Conservation (phyloP, 306 rosid genomes). For the Medicago arabica region DNA sequence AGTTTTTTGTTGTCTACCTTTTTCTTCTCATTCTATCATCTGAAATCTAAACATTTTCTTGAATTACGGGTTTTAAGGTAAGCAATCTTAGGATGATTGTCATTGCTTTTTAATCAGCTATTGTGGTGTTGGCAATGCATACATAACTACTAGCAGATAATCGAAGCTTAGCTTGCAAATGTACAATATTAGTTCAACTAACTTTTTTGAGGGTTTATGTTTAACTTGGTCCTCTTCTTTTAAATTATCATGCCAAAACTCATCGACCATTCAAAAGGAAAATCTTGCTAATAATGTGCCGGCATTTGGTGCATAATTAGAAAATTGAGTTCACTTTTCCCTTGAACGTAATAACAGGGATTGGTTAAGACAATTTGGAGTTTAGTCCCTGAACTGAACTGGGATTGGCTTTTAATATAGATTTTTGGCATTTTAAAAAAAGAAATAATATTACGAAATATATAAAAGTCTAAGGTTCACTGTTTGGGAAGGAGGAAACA, state of each 20-base stretch:
- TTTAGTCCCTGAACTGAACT: too few species aligned
- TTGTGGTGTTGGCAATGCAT: conserved; percentile 26
- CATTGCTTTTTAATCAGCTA: conserved; percentile 31
- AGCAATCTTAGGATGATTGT: conserved; percentile 9
- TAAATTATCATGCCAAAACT: conserved; percentile 3
- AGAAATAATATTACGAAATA: too few species aligned
- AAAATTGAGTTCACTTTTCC: too few species aligned
- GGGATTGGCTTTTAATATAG: too few species aligned
- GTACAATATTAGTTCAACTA: too few species aligned
- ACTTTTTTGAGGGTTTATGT: conserved; percentile 6
- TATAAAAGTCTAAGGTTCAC: not conserved
- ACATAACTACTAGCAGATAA: conserved; percentile 8
- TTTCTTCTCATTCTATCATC: conserved; percentile 27
- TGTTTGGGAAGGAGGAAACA: conserved; percentile 20
- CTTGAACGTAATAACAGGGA: too few species aligned
- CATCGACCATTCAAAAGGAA: not conserved
- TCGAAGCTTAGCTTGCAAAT: not conserved
- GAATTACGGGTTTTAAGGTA: conserved; percentile 9
- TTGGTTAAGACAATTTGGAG: too few species aligned
- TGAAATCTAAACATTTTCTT: conserved; percentile 27
- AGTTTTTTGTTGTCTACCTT: conserved; percentile 29
- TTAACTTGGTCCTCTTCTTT: not conserved
- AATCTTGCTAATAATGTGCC: not conserved
- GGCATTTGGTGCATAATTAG: not conserved
- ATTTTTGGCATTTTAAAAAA: too few species aligned